phyloP scores from a whole-genome alignment of 306 rosid species.

The Citrullus amarus region DNA sequence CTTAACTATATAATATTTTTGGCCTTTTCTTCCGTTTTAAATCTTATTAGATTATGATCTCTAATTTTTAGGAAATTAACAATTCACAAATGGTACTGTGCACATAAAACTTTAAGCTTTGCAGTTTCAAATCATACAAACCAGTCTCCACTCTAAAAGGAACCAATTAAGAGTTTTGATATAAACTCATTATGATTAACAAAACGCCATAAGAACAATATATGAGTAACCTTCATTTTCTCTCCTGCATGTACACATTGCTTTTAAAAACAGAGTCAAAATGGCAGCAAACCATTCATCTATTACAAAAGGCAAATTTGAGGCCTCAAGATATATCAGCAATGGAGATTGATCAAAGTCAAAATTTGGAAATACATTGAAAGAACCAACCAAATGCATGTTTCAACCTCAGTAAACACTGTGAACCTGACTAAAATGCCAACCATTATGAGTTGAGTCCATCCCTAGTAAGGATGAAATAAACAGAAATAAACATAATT shows the following conservation, averaged over 20 bases:
- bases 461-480: slow-evolving; percentile 35
- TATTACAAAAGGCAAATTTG: background rate
- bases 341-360: slow-evolving; percentile 5
- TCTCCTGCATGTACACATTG: background rate
- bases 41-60: no score
- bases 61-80: no score
- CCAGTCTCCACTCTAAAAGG: background rate
- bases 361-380: slow-evolving; percentile 2
- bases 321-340: background rate
- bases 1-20: no score
- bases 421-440: background rate
- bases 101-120: no score
- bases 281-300: background rate
- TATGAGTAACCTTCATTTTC: background rate
- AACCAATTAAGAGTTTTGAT: background rate
- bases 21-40: no score
- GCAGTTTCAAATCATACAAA: background rate
- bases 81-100: no score
- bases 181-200: background rate
- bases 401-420: slow-evolving; percentile 12
- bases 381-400: background rate
- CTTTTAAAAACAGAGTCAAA: background rate
- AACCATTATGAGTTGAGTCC: slow-evolving; percentile 30
- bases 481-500: slow-evolving; percentile 31
- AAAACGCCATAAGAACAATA: background rate